Evolutionary conservation across 1,284 basidiomycete genomes (phyloP), one percentile per base, ranked within the genome.

Genomic region (Exobasidium cylindrosporum): DNA sequence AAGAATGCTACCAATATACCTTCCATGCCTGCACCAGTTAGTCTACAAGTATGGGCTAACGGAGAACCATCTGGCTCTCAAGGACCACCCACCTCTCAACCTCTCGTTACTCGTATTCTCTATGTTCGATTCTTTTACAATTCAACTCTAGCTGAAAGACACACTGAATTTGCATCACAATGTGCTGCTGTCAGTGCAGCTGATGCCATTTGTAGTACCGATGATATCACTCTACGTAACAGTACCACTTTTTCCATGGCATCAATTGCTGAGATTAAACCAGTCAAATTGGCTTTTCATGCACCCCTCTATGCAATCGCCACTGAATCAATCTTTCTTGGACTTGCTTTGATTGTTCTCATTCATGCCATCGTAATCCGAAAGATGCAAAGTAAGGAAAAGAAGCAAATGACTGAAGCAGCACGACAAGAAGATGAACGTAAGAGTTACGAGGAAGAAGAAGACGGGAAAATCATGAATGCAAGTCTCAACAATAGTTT

Each of bases 111-210:
- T 14, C 60, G 66, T 30, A 61, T 76, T 53, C 62, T 67, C 54
- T 76, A 74, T 57, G 63, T 66, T 17, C 67, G 74, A 35, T 68
- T 74, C 63, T 76, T 76, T 64, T 76, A 69, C 72, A 76, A 76
- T 64, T 76, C 74, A 50, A 71, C 70, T 47, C 64, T 71, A 4
- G 58, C 63, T 30, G 63, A 62, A 60, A 62, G 74, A 4, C 58
- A 64, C 4, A 47, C 59, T 35, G 62, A 70, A 55, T 76, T 74
- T 55, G 64, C 62, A 3, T 35, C 54, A 14, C 66, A 65, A 31
- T 76, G 74, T 64, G 53, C 62, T 5, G n/a, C 31, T 23, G 26
- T 28, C 26, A 60, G 64, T 11, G 58, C 61, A 6, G 58, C 13
- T 7, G 61, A 21, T 26, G 60, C 6, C 21, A 49, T 68, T 21